A percentile compares a stretch with the other conserved stretches of the same genome.
Evolutionary conservation across 345 rosid genomes (phyloP).

Genomic region (Combretum micranthum): DNA sequence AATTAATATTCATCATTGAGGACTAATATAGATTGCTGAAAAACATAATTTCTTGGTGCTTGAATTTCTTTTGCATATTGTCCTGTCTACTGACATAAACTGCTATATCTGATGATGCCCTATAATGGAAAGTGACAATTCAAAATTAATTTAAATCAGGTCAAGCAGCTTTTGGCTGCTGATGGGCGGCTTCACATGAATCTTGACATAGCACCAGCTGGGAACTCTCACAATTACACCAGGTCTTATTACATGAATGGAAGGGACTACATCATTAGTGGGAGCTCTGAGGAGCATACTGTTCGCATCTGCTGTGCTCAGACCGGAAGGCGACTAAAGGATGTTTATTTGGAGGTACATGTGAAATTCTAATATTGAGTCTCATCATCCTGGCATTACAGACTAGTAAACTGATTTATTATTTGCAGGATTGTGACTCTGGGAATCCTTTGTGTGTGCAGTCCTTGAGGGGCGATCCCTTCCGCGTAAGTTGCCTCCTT

Average conservation of each 20-base stretch:
- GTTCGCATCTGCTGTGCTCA: constrained; percentile 93
- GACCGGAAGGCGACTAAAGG: constrained; percentile 95
- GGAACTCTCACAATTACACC: constrained; percentile 83
- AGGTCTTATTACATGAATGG: constrained; percentile 95
- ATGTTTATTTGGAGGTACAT: constrained; percentile 78
- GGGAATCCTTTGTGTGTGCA: not conserved
- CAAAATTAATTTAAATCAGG: too few species aligned
- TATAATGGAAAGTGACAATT: too few species aligned
- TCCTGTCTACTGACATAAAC: too few species aligned
- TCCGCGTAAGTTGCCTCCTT: too few species aligned
- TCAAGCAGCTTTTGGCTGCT: constrained; percentile 75
- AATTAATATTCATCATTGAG: too few species aligned
- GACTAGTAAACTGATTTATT: too few species aligned
- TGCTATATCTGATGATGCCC: too few species aligned
- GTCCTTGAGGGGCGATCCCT: too few species aligned
- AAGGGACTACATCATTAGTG: constrained; percentile 82
- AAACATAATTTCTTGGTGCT: too few species aligned
- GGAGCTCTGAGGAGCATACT: constrained; percentile 85
- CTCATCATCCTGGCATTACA: too few species aligned
- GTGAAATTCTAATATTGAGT: not conserved
- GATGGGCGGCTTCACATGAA: constrained; percentile 81
- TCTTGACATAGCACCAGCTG: constrained; percentile 64
- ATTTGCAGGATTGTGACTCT: not conserved
- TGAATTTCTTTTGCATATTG: too few species aligned
- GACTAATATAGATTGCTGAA: too few species aligned